Base-by-base conservation (phyloP, 805 yeast species). In the Candida saitoana region DNA sequence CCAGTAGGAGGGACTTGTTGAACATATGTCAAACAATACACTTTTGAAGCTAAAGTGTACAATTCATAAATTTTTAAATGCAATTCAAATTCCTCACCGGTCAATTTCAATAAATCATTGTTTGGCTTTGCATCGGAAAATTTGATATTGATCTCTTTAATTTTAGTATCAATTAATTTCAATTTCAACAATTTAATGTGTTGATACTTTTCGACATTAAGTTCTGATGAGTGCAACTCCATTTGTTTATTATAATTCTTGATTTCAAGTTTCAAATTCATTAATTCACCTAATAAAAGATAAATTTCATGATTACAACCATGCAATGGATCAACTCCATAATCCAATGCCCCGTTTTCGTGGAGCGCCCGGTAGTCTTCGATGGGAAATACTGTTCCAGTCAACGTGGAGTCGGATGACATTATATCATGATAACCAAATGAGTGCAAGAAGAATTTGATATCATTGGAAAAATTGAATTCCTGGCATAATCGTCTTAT, bases 251-350 rank as follows among this genome's bases (percentile, higher is more conserved):
- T 11, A 17, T 38, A 31, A n/a, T 22, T 27, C 9, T 40, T 34
- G 15, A 27, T 20, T 20, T 20, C 22, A n/a, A 20, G 11, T 14
- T 29, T 35, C 14, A 34, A 11, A 18, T 5, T 18, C 22, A 16
- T 27, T n/a, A 54, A 41, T 17, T 52, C 59, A 14, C 49, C 55
- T 9, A 57, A 34, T 11, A 54, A 14, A 15, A 52, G 38, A 30
- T 46, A 52, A 2, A 55, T 34, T 4, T 54, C 48, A 33, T 54
- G 57, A 17, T 46, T 46, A 18, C 52, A 45, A 2, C 62, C 62
- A 39, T 57, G 63, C 14, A 52, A 45, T 7, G 61, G 54, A 38
- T 59, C 63, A 19, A 56, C 42, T 7, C 62, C 62, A 43, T 57
- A 59, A 17, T 43, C 38, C 18, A 33, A 18, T 30, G 46, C 18